Evolutionary conservation across 208 protist species (phyloP).

Genomic region (Trypanosoma cruzi): DNA sequence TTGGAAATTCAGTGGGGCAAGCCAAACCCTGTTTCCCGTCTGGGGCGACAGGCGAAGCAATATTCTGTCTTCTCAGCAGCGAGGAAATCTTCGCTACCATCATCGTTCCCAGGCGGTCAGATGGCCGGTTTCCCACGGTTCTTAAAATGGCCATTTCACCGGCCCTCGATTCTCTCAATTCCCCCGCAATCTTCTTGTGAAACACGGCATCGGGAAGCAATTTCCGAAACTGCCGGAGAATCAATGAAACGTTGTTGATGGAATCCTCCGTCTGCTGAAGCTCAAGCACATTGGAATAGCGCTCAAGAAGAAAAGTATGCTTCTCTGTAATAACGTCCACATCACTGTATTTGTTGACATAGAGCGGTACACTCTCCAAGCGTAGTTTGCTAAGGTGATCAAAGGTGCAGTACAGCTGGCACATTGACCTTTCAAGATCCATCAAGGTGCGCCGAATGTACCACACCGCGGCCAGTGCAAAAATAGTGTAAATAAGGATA

Average conservation of each 20-base stretch:
- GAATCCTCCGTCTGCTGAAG: constrained; percentile 15
- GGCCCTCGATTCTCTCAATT: background rate
- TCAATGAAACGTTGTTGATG: constrained; percentile 19
- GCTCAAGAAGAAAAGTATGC: constrained; percentile 13
- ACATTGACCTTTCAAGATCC: background rate
- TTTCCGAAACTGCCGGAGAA: constrained; percentile 16
- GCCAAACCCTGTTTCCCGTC: background rate
- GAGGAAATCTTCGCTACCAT: background rate
- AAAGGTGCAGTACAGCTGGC: constrained; percentile 8
- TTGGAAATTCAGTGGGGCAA: background rate
- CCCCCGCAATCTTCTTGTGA: background rate
- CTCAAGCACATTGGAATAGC: constrained; percentile 7
- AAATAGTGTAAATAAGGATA: constrained; percentile 10
- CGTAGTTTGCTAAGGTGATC: constrained; percentile 3
- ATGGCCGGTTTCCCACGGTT: background rate
- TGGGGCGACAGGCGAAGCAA: background rate
- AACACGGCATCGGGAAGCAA: constrained; percentile 18
- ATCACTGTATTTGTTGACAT: constrained; percentile 14
- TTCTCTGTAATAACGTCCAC: constrained; percentile 10
- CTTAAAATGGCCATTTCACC: background rate
- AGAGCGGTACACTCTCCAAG: constrained; percentile 11
- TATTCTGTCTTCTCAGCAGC: background rate
- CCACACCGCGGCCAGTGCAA: background rate
- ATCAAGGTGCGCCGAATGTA: constrained; percentile 3
- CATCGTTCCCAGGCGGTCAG: background rate